These are phyloP conservation scores for Leishmania aethiopica DNA, from an alignment of 208 protist species.

Conservation along the genomic window DNA sequence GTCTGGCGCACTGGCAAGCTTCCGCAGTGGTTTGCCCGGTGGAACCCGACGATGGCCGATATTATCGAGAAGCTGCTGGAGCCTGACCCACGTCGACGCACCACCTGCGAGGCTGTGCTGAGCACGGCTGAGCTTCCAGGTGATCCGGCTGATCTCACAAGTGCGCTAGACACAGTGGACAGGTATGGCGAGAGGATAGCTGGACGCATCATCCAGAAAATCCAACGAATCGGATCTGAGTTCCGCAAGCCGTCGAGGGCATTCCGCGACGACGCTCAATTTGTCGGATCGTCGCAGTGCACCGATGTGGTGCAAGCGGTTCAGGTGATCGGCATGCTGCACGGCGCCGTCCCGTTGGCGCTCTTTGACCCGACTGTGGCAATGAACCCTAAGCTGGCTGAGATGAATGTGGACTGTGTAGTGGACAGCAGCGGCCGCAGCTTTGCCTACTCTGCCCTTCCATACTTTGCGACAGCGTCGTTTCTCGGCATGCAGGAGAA, in stretches of 20 bases:
- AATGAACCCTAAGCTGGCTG: constrained; percentile 51
- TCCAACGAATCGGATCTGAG: constrained; percentile 41
- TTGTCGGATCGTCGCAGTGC: constrained; percentile 33
- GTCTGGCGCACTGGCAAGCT: constrained; percentile 65
- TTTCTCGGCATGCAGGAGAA: constrained; percentile 64
- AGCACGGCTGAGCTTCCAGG: constrained; percentile 73
- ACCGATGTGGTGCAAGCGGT: constrained; percentile 52
- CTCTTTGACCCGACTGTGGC: constrained; percentile 47
- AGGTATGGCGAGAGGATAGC: constrained; percentile 65
- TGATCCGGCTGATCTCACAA: constrained; percentile 68
- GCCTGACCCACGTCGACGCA: constrained; percentile 46
- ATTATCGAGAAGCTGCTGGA: constrained; percentile 68
- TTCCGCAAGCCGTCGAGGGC: constrained; percentile 43
- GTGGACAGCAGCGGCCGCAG: constrained; percentile 51
- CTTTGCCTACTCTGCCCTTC: constrained; percentile 43
- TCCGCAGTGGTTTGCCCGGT: constrained; percentile 68
- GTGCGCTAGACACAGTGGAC: constrained; percentile 73
- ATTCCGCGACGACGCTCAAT: constrained; percentile 35
- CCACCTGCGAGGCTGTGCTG: constrained; percentile 71
- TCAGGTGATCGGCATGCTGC: constrained; percentile 64
- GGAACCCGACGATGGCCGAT: constrained; percentile 57
- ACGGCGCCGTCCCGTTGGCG: constrained; percentile 46
- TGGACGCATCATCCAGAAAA: constrained; percentile 60
- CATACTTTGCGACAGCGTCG: constrained; percentile 57
- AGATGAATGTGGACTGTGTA: constrained; percentile 46